Evolutionary conservation across 345 rosid genomes (phyloP).

Genomic region (Conringia planisiliqua): DNA sequence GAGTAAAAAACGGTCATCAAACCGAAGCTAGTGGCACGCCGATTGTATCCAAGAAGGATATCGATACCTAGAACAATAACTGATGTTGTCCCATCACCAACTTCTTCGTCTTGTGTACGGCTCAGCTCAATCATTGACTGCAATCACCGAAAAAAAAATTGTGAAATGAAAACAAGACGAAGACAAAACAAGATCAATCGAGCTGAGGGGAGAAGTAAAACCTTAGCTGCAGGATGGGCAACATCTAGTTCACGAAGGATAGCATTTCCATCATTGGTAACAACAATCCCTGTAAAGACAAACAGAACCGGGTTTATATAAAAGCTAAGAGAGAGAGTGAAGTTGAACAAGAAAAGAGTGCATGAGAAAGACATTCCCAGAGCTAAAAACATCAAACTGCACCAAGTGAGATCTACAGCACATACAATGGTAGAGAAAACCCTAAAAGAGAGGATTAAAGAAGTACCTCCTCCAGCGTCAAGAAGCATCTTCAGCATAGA

Average conservation of each 20-base stretch:
- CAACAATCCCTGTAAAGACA: constrained; percentile 64
- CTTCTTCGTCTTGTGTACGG: constrained; percentile 96
- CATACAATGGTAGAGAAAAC: background rate
- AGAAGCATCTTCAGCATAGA: constrained; percentile 97
- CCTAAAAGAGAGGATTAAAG: background rate
- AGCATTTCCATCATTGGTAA: constrained; percentile 93
- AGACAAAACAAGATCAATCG: background rate
- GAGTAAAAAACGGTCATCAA: background rate
- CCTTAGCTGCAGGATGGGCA: constrained; percentile 95
- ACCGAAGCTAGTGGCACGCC: background rate
- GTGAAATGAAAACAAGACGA: background rate
- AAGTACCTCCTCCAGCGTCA: constrained; percentile 72
- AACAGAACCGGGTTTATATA: constrained; percentile 4
- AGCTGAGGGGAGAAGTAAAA: constrained; percentile 3
- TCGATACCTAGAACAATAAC: constrained; percentile 81
- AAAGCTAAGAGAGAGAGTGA: background rate
- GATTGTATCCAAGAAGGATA: background rate
- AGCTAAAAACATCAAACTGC: background rate
- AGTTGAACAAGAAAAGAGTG: background rate
- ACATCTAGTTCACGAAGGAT: constrained; percentile 83
- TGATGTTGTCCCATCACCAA: constrained; percentile 98
- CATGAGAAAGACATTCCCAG: background rate
- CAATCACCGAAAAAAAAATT: background rate
- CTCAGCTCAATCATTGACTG: constrained; percentile 96
- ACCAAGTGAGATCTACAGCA: background rate